Base-by-base conservation (phyloP, 2,329 filamentous ascomycete species). In the Venturia asperata region DNA sequence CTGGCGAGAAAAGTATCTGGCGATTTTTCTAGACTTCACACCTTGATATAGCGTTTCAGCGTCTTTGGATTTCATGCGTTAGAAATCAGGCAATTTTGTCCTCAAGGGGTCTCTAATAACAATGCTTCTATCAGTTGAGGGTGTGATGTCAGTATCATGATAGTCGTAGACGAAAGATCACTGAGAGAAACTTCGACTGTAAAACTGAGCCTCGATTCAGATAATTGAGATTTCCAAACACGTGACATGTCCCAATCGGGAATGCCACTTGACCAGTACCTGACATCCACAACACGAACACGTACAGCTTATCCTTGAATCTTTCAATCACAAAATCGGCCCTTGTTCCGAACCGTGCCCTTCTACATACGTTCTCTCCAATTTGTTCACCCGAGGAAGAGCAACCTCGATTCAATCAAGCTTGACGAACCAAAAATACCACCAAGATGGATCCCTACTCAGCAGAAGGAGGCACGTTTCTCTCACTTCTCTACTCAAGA, bases 381-480 rank as follows among this genome's bases (percentile, higher is more conserved):
- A 37, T 15, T 17, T 21, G 13, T 6, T 58, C 30, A 13, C 52
- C 2, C 4, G 10, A 37, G 7, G 30, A 7, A 58, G 27, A 19
- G 6, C 7, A 58, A 58, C 52, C 52, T 9, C 27, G 37, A 37
- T 56, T 37, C 52, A 56, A 37, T 37, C 5, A n/a, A 37, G 52
- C 52, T 37, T 15, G 17, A 15, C 27, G 34, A 56, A n/a, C 19
- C 15, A 37, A 34, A 17, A 58, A 27, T 9, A 34, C 37, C 52
- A 58, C 27, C 39, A 61, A 34, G 5, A 85, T 85, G 82, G 85
- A 87, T 76, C 85, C 85, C 60, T 87, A 86, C 73, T 85, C 83
- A 66, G 78, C 83, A 69, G 85, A 87, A 77, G 84, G 84, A 77
- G 83, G 83, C 83, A 75, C 17, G 24, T 34, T 43, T 65, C 21